Conservation (phyloP, 768 basidiomycete genomes). For the Cantharellus anzutake region DNA sequence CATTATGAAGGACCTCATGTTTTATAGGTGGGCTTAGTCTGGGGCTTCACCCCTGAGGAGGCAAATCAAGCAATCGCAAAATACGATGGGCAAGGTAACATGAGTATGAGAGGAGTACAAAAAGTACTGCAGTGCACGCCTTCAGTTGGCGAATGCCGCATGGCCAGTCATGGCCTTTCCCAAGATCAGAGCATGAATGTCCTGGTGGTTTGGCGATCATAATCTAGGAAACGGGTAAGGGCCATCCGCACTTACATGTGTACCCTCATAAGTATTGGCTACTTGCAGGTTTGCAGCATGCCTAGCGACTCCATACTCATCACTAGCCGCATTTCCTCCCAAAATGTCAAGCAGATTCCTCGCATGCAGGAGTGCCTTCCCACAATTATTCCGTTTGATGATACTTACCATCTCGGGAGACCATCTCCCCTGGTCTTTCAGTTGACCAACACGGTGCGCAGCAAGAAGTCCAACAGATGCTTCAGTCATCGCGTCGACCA, state of each 20-base stretch:
- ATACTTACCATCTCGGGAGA: constrained; percentile 91
- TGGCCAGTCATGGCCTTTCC: constrained; percentile 87
- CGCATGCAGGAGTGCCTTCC: constrained; percentile 73
- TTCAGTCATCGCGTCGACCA: constrained; percentile 84
- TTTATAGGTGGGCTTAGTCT: no score
- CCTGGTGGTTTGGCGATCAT: constrained; percentile 25
- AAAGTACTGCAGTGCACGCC: no score
- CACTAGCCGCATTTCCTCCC: constrained; percentile 83
- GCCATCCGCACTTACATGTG: constrained; percentile 27
- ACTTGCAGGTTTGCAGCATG: constrained; percentile 92
- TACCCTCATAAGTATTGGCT: constrained; percentile 93
- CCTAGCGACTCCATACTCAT: constrained; percentile 93
- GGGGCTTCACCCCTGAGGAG: no score
- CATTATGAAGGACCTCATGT: not conserved
- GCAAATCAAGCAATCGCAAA: no score
- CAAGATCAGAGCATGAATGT: constrained; percentile 80
- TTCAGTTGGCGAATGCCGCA: constrained; percentile 44
- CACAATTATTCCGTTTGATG: constrained; percentile 90
- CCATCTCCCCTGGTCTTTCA: constrained; percentile 60
- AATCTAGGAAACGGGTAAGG: not conserved
- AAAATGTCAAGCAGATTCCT: constrained; percentile 72
- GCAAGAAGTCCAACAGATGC: constrained; percentile 58
- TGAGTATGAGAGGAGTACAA: no score
- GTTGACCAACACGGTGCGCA: constrained; percentile 60
- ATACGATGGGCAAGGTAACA: no score